These are phyloP conservation scores for Fremontodendron californicum DNA, from an alignment of 345 rosid genomes.

Conservation along the genomic window DNA sequence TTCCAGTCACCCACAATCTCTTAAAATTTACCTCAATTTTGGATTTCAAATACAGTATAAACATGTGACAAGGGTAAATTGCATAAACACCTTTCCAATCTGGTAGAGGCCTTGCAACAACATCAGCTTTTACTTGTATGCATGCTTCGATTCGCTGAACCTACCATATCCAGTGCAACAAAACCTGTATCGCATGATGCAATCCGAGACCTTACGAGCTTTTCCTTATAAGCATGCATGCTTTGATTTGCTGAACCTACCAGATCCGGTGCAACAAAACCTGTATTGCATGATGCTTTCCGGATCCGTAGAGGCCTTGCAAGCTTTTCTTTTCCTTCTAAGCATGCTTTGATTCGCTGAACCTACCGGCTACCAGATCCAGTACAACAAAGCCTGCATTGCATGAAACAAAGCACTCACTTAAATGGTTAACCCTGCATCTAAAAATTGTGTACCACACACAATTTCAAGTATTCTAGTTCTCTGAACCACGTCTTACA, in stretches of 20 bases:
- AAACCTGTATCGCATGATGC: neutral
- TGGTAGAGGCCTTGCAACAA: neutral
- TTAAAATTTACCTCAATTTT: too few species aligned
- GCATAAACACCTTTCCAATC: too few species aligned
- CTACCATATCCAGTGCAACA: neutral
- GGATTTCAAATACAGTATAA: too few species aligned
- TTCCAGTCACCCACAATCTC: too few species aligned
- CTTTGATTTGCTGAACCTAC: neutral
- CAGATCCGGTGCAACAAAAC: neutral
- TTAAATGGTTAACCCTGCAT: neutral
- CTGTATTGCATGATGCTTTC: neutral
- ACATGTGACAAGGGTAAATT: too few species aligned
- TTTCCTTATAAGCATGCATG: neutral
- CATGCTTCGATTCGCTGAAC: neutral
- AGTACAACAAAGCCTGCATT: neutral
- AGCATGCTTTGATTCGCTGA: neutral
- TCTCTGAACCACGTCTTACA: neutral
- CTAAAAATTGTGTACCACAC: neutral
- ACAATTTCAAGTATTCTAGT: neutral
- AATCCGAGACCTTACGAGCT: neutral
- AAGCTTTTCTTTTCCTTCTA: neutral
- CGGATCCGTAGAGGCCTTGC: neutral
- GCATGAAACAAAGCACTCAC: neutral
- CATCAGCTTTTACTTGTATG: neutral
- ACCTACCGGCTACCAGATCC: neutral